Base-by-base conservation (phyloP, 2,329 filamentous ascomycete genomes). In the Bertia moriformis region DNA sequence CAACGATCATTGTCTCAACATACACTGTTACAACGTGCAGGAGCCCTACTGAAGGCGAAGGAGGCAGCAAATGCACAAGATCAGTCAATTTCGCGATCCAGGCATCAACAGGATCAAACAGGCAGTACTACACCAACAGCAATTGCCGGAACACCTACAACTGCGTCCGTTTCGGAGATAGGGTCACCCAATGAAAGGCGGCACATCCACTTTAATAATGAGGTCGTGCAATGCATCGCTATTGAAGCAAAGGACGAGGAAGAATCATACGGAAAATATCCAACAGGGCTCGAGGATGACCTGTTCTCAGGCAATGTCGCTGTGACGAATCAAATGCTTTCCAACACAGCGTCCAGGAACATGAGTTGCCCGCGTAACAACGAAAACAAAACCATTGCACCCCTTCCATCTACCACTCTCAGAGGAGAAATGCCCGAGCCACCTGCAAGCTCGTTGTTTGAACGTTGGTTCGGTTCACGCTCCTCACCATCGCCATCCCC, bases 191-290 rank as follows among this genome's bases (percentile, higher is more conserved):
- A 55, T 30, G 69, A 71, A 52, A 62, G 64, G 46, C 67, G 66
- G 30, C 75, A 77, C 49, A 79, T 80, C 44, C 69, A 75, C 40
- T 80, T 80, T 49, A 73, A 77, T 47, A 67, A 78, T 43, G 72
- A 73, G 47, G 75, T 80, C 2, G 69, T 74, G 48, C 75, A 80
- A 50, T 78, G 73, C 48, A 78, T 78, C 39, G 75, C 75, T 2
- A 67, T 80, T 14, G 73, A 79, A 40, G 65, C 60, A 46, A 75
- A 76, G 48, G 57, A 58, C 15, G 55, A 59, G 4, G 58, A 61
- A 32, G 55, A 53, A 4, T 63, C 50, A 14, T 65, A 67, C 5
- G 71, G 78, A 42, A 71, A 76, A 70, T 70, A 67, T 51, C 61
- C 64, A 39, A 56, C 64, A 29, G 24, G 10, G 10, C n/a, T n/a